Percentiles rank a stretch among this genome's conserved stretches.
phyloP scores from a whole-genome alignment of 2,329 filamentous ascomycete genomes.

The Pseudogymnoascus sp. region DNA sequence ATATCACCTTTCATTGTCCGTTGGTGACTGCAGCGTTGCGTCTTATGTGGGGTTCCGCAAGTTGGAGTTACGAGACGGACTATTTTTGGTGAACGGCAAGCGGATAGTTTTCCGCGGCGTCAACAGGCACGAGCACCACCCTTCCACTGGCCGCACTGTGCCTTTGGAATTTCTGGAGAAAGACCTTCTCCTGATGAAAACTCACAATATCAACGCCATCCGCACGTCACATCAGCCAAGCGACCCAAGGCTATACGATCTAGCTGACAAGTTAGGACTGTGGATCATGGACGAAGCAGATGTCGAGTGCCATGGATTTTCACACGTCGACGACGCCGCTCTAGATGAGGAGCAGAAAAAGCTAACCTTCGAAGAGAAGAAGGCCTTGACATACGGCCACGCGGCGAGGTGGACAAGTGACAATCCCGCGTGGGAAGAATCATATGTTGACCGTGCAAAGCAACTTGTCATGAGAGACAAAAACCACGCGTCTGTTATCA shows the following conservation, averaged over 20 bases:
- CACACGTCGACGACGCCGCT: conserved; percentile 8
- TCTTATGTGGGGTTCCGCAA: conserved; percentile 46
- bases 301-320: conserved; percentile 41
- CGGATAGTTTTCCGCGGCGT: conserved; percentile 45
- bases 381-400: conserved; percentile 30
- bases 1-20: conserved; percentile 41
- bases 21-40: conserved; percentile 24
- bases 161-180: conserved; percentile 41
- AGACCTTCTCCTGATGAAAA: conserved; percentile 47
- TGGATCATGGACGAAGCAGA: conserved; percentile 47
- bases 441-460: conserved; percentile 44
- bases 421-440: conserved; percentile 37
- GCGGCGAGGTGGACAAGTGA: conserved; percentile 37
- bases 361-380: conserved; percentile 35
- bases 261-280: conserved; percentile 54
- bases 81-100: conserved; percentile 45
- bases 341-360: conserved; percentile 9
- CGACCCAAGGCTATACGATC: conserved; percentile 48
- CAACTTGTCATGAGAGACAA: conserved; percentile 46
- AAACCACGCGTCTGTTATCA: conserved; percentile 44
- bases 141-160: conserved; percentile 40
- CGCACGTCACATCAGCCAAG: conserved; percentile 59
- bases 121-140: conserved; percentile 49
- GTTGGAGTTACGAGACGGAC: conserved; percentile 42
- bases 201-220: conserved; percentile 59